Evolutionary conservation across 768 basidiomycete genomes (phyloP).

Genomic region (Trichaptum fuscoviolaceum): DNA sequence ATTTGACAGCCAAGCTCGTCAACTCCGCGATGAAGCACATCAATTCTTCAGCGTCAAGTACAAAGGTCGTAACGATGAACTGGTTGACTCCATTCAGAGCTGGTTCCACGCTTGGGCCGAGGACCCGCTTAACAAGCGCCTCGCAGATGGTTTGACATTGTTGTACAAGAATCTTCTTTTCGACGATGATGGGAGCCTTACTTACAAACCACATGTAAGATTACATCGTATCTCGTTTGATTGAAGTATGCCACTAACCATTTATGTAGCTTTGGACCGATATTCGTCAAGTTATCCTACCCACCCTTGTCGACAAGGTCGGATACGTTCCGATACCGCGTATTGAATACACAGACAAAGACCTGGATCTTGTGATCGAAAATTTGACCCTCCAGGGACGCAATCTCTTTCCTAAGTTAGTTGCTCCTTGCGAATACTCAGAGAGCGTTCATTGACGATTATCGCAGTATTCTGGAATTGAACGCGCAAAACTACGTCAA

Average conservation of each 20-base stretch:
- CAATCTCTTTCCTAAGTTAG: conserved; percentile 33
- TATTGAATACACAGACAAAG: conserved; percentile 41
- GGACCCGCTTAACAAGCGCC: conserved; percentile 37
- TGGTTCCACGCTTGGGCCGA: conserved; percentile 40
- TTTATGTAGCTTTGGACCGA: conserved; percentile 10
- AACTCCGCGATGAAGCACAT: conserved; percentile 25
- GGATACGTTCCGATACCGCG: conserved; percentile 36
- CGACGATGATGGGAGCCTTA: conserved; percentile 33
- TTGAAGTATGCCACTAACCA: not conserved
- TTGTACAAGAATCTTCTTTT: conserved; percentile 38
- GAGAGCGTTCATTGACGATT: not conserved
- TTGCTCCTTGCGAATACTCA: not conserved
- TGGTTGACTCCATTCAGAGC: conserved; percentile 33
- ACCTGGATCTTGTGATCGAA: conserved; percentile 43
- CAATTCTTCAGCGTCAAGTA: conserved; percentile 43
- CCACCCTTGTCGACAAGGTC: conserved; percentile 8
- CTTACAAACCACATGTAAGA: conserved; percentile 36
- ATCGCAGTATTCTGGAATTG: conserved; percentile 6
- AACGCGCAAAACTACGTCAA: conserved; percentile 36
- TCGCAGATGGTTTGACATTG: conserved; percentile 35
- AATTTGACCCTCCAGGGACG: conserved; percentile 38
- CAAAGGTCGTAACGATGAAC: conserved; percentile 37
- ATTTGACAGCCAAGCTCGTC: conserved; percentile 30
- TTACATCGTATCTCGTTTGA: too few relatives aligned
- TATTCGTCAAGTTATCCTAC: conserved; percentile 13